These are phyloP conservation scores for Ilyonectria robusta DNA, from an alignment of 2,329 filamentous ascomycete genomes.

Conservation along the genomic window DNA sequence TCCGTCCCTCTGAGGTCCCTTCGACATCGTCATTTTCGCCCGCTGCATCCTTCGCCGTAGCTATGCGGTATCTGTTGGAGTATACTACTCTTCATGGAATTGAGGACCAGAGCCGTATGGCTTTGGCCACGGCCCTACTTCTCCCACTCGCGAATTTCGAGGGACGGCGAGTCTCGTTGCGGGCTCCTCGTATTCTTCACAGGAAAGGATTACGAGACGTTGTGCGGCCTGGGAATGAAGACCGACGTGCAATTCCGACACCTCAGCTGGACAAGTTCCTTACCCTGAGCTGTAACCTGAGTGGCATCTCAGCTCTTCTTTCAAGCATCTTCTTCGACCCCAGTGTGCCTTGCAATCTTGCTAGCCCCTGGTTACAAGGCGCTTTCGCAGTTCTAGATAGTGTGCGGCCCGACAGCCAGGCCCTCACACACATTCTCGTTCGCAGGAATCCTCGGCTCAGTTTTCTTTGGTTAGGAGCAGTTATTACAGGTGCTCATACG, in stretches of 20 bases:
- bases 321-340: slow-evolving; percentile 14
- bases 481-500: slow-evolving; percentile 54
- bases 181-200: background rate
- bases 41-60: background rate
- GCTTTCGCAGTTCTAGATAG: slow-evolving; percentile 3
- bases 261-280: slow-evolving; percentile 14
- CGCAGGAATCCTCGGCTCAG: slow-evolving; percentile 10
- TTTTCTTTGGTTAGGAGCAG: slow-evolving; percentile 18
- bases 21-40: background rate
- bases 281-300: slow-evolving; percentile 10
- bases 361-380: slow-evolving; percentile 16
- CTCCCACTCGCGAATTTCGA: slow-evolving; percentile 11
- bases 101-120: slow-evolving; percentile 10
- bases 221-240: background rate
- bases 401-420: background rate
- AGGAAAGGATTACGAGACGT: background rate
- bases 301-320: slow-evolving; percentile 8
- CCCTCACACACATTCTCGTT: slow-evolving; percentile 12
- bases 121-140: slow-evolving; percentile 6
- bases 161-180: slow-evolving; percentile 1
- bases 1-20: too few species aligned
- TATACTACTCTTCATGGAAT: slow-evolving; percentile 12
- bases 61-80: background rate
- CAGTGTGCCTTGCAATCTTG: slow-evolving; percentile 9
- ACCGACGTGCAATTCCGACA: background rate